Percentiles rank a stretch among this genome's conserved stretches.
phyloP scores from a whole-genome alignment of 257 asterid species.

The Lithospermum erythrorhizon region DNA sequence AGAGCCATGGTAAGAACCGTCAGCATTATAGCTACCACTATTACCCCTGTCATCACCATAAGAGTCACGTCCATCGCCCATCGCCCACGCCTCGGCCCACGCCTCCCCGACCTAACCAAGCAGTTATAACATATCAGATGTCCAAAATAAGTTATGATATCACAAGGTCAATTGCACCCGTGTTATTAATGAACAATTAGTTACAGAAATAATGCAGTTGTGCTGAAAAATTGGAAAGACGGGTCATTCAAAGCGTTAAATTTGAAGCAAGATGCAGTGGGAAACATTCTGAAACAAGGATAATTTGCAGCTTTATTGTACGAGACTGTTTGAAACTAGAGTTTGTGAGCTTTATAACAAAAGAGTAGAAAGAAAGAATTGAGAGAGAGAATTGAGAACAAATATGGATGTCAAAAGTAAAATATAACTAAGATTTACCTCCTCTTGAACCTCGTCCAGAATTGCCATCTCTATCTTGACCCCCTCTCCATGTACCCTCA shows the following conservation, averaged over 20 bases:
- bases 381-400: not conserved
- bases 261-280: not conserved
- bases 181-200: no score
- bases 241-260: no score
- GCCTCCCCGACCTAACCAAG: not conserved
- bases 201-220: no score
- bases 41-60: constrained; percentile 38
- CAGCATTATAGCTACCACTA: constrained; percentile 20
- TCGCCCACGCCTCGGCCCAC: constrained; percentile 23
- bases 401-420: not conserved
- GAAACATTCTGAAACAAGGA: not conserved
- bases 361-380: not conserved
- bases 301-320: no score
- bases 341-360: not conserved
- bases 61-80: constrained; percentile 31
- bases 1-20: constrained; percentile 18
- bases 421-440: constrained; percentile 27
- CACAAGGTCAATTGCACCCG: not conserved
- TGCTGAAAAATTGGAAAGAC: no score
- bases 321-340: not conserved
- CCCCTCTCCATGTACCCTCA: constrained; percentile 57
- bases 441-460: constrained; percentile 43
- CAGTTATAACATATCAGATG: constrained; percentile 1
- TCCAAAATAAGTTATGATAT: not conserved
- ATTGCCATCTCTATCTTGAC: constrained; percentile 58